phyloP scores from a whole-genome alignment of 1,139 yeast genomes.

The Chernovozyma aurita region DNA sequence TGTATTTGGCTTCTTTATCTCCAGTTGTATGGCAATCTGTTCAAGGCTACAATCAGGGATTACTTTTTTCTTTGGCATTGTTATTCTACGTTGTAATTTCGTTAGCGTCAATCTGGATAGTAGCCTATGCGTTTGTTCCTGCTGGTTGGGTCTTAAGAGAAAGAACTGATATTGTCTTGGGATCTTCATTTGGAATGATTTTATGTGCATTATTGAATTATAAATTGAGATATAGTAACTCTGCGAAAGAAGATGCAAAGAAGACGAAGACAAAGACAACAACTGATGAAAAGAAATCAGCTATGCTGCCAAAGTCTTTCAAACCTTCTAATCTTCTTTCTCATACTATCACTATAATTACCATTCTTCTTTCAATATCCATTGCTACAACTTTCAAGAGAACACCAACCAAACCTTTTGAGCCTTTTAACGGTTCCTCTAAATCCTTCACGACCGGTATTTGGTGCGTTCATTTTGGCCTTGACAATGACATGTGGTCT shows the following conservation, averaged over 20 bases:
- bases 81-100: constrained; percentile 52
- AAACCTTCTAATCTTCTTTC: constrained; percentile 18
- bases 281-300: not conserved
- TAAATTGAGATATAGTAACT: constrained; percentile 18
- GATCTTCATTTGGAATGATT: constrained; percentile 42
- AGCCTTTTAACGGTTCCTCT: constrained; percentile 75
- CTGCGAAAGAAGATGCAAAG: not conserved
- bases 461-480: constrained; percentile 97
- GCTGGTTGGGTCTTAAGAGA: constrained; percentile 87
- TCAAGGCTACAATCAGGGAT: constrained; percentile 55
- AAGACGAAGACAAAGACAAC: not conserved
- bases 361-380: constrained; percentile 29
- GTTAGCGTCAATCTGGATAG: constrained; percentile 91
- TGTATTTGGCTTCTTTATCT: constrained; percentile 57
- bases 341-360: constrained; percentile 21
- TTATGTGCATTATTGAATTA: constrained; percentile 34
- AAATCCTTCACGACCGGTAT: constrained; percentile 87
- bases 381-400: constrained; percentile 50
- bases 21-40: constrained; percentile 62
- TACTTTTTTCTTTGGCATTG: constrained; percentile 55
- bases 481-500: constrained; percentile 98
- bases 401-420: constrained; percentile 52
- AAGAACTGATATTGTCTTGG: constrained; percentile 72
- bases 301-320: constrained; percentile 9
- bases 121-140: constrained; percentile 97